These are phyloP conservation scores for Metschnikowia vanudenii DNA, from an alignment of 805 yeast species.

Conservation along the genomic window DNA sequence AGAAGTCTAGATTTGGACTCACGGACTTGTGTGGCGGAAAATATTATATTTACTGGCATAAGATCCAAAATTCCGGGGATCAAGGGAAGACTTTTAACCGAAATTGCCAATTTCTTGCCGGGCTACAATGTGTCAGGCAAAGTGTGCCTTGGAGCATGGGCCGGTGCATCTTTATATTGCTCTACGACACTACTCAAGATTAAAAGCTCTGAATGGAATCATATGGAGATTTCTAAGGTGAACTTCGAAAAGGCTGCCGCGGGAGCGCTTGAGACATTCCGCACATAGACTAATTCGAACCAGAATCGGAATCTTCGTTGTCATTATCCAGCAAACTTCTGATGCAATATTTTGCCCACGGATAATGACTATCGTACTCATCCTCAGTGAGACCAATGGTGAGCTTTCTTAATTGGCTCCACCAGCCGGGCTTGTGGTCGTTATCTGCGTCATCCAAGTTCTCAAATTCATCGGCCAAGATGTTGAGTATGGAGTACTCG, in stretches of 20 bases:
- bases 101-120: slow-evolving; percentile 8
- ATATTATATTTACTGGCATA: slow-evolving; percentile 15
- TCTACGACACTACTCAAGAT: slow-evolving; percentile 17
- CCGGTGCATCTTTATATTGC: slow-evolving; percentile 21
- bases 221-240: slow-evolving; percentile 12
- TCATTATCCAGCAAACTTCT: slow-evolving; percentile 5
- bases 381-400: slow-evolving; percentile 15
- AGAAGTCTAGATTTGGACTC: slow-evolving; percentile 10
- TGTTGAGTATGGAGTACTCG: slow-evolving; percentile 17
- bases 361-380: slow-evolving; percentile 17
- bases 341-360: slow-evolving; percentile 19
- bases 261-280: slow-evolving; percentile 1
- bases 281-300: not conserved
- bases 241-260: slow-evolving; percentile 5
- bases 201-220: slow-evolving; percentile 15
- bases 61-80: slow-evolving; percentile 7
- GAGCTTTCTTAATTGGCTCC: slow-evolving; percentile 12
- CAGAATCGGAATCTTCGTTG: not conserved
- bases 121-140: slow-evolving; percentile 9
- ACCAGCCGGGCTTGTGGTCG: slow-evolving; percentile 3
- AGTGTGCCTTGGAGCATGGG: slow-evolving; percentile 18
- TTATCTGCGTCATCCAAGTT: slow-evolving; percentile 6
- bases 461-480: slow-evolving; percentile 19
- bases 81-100: slow-evolving; percentile 10
- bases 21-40: slow-evolving; percentile 10